Base-by-base conservation (phyloP, 1,284 basidiomycete genomes). In the Fomitopsis betulina region DNA sequence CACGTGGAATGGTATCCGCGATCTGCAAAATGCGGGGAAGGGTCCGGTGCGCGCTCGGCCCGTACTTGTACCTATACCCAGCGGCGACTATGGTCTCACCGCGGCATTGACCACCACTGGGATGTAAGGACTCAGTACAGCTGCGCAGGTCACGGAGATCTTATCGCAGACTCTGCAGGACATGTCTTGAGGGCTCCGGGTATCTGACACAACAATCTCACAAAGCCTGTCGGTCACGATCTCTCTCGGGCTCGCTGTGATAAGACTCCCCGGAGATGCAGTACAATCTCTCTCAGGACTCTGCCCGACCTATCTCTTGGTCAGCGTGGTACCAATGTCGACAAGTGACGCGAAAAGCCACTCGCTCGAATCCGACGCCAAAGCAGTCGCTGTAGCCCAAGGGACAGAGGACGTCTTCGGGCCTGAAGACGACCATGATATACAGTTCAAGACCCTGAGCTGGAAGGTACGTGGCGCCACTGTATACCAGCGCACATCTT, bases 391-490 rank as follows among this genome's bases (percentile, higher is more conserved):
- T 32, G 32, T 30, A 15, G 49, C n/a, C 30, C 3, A 39, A 42
- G 56, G 55, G 19, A 32, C 52, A 47, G 35, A 51, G 33, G 72
- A 74, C 50, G 73, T 73, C 25, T 74, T 74, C 52, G 72, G 67
- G 13, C 63, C 71, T 54, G 71, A 74, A 58, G 65, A 67, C n/a
- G 64, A 66, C 21, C 71, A 72, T 59, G 67, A 70, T 30, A 70
- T 71, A 37, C 68, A 61, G 19, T 72, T 68, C 61, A 72, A 72
- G 57, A 71, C 70, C 0, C 67, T 83, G 21, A 79, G 74, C 56
- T 83, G 80, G 81, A 79, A 79, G 74, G 80, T 80, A 30, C 25
- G 73, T 51, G 8, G 6, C n/a, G 19, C 17, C 10, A 5, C 23
- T 6, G 19, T 33, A 15, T 23, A 3, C 32, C 51, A 21, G 40